Percentiles rank a stretch among this genome's conserved stretches.
phyloP scores from a whole-genome alignment of 2,329 filamentous ascomycete genomes.

The Penicillium sp. region DNA sequence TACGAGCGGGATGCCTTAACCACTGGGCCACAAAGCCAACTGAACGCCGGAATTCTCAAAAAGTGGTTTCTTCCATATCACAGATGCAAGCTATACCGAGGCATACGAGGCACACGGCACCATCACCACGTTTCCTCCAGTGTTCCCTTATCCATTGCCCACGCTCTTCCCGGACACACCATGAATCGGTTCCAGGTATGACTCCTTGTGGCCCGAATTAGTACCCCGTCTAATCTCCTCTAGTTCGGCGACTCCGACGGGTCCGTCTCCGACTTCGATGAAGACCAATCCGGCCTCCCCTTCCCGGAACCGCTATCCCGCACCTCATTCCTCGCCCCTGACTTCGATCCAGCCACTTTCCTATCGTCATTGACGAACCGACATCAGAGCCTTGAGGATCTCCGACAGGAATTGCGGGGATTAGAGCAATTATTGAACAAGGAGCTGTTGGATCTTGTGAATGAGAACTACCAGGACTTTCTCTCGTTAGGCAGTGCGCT shows the following conservation, averaged over 20 bases:
- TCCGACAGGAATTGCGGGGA: constrained; percentile 80
- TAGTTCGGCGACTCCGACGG: constrained; percentile 49
- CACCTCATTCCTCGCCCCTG: constrained; percentile 71
- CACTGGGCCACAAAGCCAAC: background rate
- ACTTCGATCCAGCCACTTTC: constrained; percentile 79
- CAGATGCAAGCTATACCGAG: background rate
- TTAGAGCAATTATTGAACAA: constrained; percentile 75
- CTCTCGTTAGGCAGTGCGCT: constrained; percentile 77
- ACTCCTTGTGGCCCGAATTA: background rate
- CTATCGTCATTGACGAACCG: constrained; percentile 80
- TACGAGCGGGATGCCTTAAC: constrained; percentile 1
- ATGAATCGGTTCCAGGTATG: constrained; percentile 40
- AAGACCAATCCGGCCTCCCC: constrained; percentile 67
- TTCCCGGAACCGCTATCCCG: constrained; percentile 85
- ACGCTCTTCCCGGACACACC: constrained; percentile 11
- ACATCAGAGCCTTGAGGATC: constrained; percentile 93
- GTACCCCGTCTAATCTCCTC: constrained; percentile 1
- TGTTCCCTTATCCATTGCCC: constrained; percentile 9
- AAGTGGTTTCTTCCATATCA: too few relatives aligned
- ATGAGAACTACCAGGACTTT: constrained; percentile 91
- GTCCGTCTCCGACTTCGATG: constrained; percentile 55
- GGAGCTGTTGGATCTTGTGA: constrained; percentile 91
- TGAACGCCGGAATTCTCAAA: accelerated
- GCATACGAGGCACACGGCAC: constrained; percentile 13
- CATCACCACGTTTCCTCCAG: constrained; percentile 15